Percentiles rank a stretch among this genome's conserved stretches.
Conservation (phyloP, 257 asterid genomes). For the Ophiorrhiza pumila region DNA sequence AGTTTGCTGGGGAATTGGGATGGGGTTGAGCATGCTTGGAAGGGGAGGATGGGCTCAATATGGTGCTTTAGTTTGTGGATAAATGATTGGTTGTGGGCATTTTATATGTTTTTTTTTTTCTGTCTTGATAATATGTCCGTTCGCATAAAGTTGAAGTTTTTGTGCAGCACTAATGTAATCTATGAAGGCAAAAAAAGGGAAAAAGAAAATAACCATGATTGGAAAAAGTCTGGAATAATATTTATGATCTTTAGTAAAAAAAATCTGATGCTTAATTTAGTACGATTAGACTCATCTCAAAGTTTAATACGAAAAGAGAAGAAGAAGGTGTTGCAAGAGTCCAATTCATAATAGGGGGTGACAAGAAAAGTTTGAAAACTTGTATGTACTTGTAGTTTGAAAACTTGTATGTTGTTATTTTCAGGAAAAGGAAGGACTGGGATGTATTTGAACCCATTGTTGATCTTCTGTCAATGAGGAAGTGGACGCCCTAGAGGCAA, state of each 20-base stretch:
- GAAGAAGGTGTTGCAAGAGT: background rate
- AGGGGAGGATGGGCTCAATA: too few relatives aligned
- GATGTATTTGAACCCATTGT: conserved; percentile 77
- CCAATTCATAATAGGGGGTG: background rate
- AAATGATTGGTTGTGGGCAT: background rate
- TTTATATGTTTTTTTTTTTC: too few relatives aligned
- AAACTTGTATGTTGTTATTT: background rate
- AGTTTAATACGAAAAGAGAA: background rate
- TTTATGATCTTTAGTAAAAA: background rate
- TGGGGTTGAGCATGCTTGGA: background rate
- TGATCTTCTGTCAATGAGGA: conserved; percentile 75
- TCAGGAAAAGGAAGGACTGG: conserved; percentile 89
- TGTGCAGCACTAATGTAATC: background rate
- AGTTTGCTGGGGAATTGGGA: background rate
- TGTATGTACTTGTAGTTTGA: background rate
- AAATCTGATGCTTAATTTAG: background rate
- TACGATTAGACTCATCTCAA: background rate
- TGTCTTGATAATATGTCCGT: background rate
- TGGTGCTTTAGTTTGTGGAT: background rate
- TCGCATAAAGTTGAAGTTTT: background rate
- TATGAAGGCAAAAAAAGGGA: background rate
- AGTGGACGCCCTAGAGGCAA: conserved; percentile 85
- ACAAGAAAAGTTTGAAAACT: background rate
- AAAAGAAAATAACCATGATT: background rate
- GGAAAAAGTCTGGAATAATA: background rate